Evolutionary conservation across 139 green algal genomes (phyloP).

Genomic region (Coelastrella sp.): DNA sequence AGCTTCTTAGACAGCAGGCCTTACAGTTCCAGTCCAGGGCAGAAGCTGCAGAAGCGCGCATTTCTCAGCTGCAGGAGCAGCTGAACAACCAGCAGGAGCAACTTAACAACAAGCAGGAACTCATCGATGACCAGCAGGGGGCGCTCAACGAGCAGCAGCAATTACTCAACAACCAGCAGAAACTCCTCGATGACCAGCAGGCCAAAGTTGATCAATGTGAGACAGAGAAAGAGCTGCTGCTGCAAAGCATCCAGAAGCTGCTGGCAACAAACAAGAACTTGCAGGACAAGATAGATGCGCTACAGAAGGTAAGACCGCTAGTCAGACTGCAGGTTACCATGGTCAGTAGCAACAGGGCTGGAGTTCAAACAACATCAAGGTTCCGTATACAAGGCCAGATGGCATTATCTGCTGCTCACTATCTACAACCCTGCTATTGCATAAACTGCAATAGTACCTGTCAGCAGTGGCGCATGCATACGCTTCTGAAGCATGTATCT

Average conservation of each 20-base stretch:
- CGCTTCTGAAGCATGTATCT: too few relatives aligned
- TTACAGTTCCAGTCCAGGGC: not conserved
- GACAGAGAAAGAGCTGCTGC: conserved; percentile 30
- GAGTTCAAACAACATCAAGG: too few relatives aligned
- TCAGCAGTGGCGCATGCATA: too few relatives aligned
- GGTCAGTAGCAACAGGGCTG: too few relatives aligned
- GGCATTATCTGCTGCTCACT: too few relatives aligned
- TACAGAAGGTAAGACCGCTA: not conserved
- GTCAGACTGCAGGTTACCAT: too few relatives aligned
- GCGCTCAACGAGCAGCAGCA: not conserved
- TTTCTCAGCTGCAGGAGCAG: conserved; percentile 28
- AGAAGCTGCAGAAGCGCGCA: not conserved
- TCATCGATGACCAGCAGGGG: too few relatives aligned
- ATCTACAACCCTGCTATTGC: too few relatives aligned
- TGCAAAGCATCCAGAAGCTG: not conserved
- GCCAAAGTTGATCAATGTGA: not conserved
- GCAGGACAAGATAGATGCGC: not conserved
- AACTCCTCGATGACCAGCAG: too few relatives aligned
- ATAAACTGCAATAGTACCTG: too few relatives aligned
- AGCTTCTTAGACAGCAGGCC: not conserved
- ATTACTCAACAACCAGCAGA: conserved; percentile 23
- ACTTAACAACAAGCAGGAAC: not conserved
- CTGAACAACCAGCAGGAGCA: conserved; percentile 14
- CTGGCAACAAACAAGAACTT: conserved; percentile 16
- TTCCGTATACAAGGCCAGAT: too few relatives aligned